phyloP scores from a whole-genome alignment of 2,329 filamentous ascomycete species.

The Chaetomiaceae sp. region DNA sequence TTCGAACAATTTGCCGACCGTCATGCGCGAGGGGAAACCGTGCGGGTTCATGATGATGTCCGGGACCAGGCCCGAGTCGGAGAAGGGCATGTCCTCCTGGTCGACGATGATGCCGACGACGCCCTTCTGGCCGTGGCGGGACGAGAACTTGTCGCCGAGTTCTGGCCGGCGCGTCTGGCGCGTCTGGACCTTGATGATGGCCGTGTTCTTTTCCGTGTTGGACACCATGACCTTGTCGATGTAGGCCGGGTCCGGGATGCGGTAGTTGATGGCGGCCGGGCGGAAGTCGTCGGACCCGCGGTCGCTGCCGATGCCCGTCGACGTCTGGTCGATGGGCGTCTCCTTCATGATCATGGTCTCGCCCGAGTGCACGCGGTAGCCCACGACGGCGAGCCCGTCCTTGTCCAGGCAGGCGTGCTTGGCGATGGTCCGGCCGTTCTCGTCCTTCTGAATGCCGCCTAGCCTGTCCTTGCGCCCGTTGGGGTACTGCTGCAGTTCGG shows the following conservation, averaged over 20 bases:
- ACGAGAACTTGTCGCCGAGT: conserved; percentile 97
- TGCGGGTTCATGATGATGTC: conserved; percentile 99
- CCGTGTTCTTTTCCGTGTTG: conserved; percentile 78
- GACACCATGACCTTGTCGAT: conserved; percentile 97
- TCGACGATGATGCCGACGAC: conserved; percentile 95
- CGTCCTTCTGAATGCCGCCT: conserved; percentile 58
- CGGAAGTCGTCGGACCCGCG: conserved; percentile 60
- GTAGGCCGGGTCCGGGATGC: conserved; percentile 77
- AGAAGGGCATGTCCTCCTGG: conserved; percentile 95
- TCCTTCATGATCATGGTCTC: conserved; percentile 91
- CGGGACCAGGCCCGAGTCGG: conserved; percentile 82
- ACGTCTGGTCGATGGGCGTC: conserved; percentile 71
- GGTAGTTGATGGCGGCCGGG: conserved; percentile 71
- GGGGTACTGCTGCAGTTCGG: conserved; percentile 81
- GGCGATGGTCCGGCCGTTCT: conserved; percentile 55
- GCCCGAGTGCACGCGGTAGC: conserved; percentile 69
- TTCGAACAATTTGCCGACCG: conserved; percentile 95
- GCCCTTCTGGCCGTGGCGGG: conserved; percentile 96
- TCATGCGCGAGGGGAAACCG: conserved; percentile 99
- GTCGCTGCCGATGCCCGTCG: conserved; percentile 66
- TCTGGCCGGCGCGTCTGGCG: conserved; percentile 94
- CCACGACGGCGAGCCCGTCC: conserved; percentile 88
- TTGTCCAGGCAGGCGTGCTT: conserved; percentile 71
- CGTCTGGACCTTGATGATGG: conserved; percentile 89
- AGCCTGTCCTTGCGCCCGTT: conserved; percentile 71